Conservation (phyloP, 78 protist species). For the Chrysochromulina parva region DNA sequence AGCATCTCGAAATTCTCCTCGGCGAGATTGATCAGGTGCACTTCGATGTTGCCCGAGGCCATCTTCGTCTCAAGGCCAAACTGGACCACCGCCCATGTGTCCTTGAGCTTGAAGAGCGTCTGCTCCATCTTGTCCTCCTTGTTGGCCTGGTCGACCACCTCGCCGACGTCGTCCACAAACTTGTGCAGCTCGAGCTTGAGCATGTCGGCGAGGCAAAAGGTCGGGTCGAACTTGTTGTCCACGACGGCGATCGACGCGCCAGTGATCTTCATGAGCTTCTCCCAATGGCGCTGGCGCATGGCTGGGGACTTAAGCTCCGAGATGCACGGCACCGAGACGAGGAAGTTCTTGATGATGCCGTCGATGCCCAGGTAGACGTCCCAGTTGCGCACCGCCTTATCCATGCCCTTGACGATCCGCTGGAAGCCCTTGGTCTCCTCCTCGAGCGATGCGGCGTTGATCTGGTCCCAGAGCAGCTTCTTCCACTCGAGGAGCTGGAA, state of each 20-base stretch:
- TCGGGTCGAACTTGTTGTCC: conserved; percentile 25
- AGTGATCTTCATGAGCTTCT: conserved; percentile 43
- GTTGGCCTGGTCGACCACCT: conserved; percentile 54
- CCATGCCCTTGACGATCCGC: conserved; percentile 7
- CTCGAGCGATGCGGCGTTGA: conserved; percentile 48
- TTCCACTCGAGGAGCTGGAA: conserved; percentile 35
- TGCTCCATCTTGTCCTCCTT: conserved; percentile 65
- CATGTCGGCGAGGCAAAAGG: conserved; percentile 57
- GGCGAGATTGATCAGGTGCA: conserved; percentile 20
- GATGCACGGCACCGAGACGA: conserved; percentile 42
- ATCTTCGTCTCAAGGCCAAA: conserved; percentile 33
- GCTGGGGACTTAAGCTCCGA: conserved; percentile 56
- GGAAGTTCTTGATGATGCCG: conserved; percentile 42
- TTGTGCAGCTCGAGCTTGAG: conserved; percentile 55
- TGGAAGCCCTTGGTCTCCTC: conserved; percentile 26
- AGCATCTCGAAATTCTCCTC: conserved; percentile 59
- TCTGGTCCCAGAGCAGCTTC: conserved; percentile 31
- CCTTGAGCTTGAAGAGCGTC: conserved; percentile 18
- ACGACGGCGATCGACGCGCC: conserved; percentile 24
- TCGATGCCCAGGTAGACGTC: conserved; percentile 33
- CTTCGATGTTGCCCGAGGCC: conserved; percentile 7
- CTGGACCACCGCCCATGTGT: conserved; percentile 22
- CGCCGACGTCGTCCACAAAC: conserved; percentile 61
- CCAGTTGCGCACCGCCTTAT: conserved; percentile 19
- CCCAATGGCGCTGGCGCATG: conserved; percentile 75